Evolutionary conservation across 352 stramenopile species (phyloP), one percentile per base, ranked within the genome.

Genomic region (Pythium volutum): DNA sequence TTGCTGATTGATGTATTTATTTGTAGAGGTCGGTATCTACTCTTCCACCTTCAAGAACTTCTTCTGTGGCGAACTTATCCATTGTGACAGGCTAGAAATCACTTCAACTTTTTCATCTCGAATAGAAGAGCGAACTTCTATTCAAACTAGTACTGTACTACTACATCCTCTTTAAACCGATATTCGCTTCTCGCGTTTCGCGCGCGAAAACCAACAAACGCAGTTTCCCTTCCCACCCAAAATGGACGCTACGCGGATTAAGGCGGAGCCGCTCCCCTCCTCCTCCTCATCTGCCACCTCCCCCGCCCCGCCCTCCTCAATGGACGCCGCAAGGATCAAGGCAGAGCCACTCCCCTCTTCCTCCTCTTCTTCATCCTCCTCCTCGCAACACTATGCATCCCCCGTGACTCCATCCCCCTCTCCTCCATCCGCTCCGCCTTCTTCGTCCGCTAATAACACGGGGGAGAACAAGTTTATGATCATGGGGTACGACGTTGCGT

Each of bases 401-500:
- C 18, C 41, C 41, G 10, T 27, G 11, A 12, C 45, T 34, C 45
- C 45, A 26, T 48, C 45, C 42, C 18, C 42, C 33, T 29, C 49
- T 55, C 29, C 31, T 55, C 47, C 26, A 25, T 38, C n/a, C 1
- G 36, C 36, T 43, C 23, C 50, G 11, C 50, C 49, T 18, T 47
- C 49, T 33, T 34, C 51, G 15, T 33, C 51, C 38, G 23, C 45
- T 22, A n/a, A n/a, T n/a, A n/a, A n/a, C n/a, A 0, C 34, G 4
- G 50, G 7, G 2, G 52, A 61, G 15, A 71, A 71, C 52, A 66
- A 55, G 22, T 51, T 71, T 10, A 79, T 93, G 76, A 88, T 96
- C 67, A 93, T 93, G 83, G 87, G 87, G 55, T 92, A 92, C 77
- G 74, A 67, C 53, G 81, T 96, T 11, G 79, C 71, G 36, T 96